Evolutionary conservation across 768 basidiomycete genomes (phyloP), one percentile per base, ranked within the genome.

Genomic region (Gautieria morchelliformis): DNA sequence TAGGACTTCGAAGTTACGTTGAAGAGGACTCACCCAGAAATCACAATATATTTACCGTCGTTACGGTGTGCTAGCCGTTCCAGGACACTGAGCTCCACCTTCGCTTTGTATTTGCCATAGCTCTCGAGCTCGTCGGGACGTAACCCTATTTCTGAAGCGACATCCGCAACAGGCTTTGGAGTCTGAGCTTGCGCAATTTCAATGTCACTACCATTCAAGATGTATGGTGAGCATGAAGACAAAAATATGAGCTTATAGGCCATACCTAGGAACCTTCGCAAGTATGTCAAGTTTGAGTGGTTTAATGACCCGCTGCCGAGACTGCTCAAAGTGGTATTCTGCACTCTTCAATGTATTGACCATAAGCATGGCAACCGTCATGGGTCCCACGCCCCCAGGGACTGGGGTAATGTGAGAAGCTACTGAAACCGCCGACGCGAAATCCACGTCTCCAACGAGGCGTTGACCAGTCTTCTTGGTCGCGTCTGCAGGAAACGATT

Each of bases 301-400:
- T 61, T 79, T 84, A 69, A 93, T 71, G 65, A 83, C 85, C 57
- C 83, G 79, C 12, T 78, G 68, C 49, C 84, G 80, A 45, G 80
- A 72, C 52, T 81, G 76, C 62, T 87, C 81, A 79, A 88, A 93
- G 52, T 83, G 78, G 52, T 89, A 83, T 69, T 89, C 80, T 22
- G 94, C 93, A 49, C 92, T 87, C 61, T 78, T 74, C 62, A 92
- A 74, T 1, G 94, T 95, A 72, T 98, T 99, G 66, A 84, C 80
- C 94, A 99, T 97, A 61, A 99, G 83, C 75, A 97, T 79, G 20
- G 96, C 96, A 58, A 99, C 96, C 14, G 96, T 99, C 94, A 98
- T 96, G n/a, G 96, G 96, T 12, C 96, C 96, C 53, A 99, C 96
- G 58, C 96, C 96, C 70, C 96, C 96, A 0, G 96, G 96, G 24